A percentile compares a stretch with the other conserved stretches of the same genome.
phyloP scores from a whole-genome alignment of 805 yeast genomes.

The Kazachstania africana region DNA sequence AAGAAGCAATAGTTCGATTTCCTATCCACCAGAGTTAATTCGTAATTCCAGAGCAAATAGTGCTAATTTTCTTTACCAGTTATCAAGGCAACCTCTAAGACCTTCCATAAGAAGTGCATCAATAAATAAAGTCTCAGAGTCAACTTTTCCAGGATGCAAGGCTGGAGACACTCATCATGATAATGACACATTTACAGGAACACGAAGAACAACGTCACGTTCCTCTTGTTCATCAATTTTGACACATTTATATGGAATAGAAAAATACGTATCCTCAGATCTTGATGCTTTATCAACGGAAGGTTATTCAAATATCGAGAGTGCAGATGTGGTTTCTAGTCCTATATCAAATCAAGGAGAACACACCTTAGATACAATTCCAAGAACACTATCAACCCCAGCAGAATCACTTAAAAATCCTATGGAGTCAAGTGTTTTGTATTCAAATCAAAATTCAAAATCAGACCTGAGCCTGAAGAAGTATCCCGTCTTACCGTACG shows the following conservation, averaged over 20 bases:
- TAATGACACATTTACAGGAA: too few relatives aligned
- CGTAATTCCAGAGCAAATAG: constrained; percentile 5
- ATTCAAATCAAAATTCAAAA: constrained; percentile 1
- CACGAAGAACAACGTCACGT: constrained; percentile 5
- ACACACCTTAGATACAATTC: background rate
- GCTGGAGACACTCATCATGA: too few relatives aligned
- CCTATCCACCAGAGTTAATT: background rate
- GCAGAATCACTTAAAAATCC: background rate
- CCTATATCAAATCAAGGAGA: background rate
- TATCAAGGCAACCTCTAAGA: constrained; percentile 1
- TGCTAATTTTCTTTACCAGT: constrained; percentile 4
- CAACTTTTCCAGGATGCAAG: background rate
- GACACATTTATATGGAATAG: constrained; percentile 20
- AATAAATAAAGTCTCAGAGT: too few relatives aligned
- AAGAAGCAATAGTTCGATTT: background rate
- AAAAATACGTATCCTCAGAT: constrained; percentile 19
- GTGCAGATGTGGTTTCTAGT: background rate
- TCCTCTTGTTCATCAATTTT: constrained; percentile 15
- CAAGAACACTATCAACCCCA: constrained; percentile 1
- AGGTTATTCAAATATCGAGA: background rate
- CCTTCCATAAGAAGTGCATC: background rate
- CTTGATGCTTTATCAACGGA: constrained; percentile 15
- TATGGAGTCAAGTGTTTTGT: background rate
- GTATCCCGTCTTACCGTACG: background rate
- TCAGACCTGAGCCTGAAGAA: constrained; percentile 3